phyloP scores from a whole-genome alignment of 257 asterid species.

The Petunia secreta region DNA sequence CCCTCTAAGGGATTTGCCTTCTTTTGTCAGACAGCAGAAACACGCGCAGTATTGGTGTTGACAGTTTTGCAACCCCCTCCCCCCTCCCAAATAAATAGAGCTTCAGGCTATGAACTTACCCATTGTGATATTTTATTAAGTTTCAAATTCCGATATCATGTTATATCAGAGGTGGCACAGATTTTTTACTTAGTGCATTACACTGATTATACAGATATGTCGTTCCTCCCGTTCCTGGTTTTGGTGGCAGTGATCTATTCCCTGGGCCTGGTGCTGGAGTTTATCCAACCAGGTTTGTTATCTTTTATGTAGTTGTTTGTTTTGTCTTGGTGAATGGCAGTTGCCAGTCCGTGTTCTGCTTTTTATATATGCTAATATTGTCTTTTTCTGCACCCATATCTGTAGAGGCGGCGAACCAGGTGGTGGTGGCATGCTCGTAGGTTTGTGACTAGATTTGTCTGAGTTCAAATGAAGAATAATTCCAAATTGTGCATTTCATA shows the following conservation, averaged over 20 bases:
- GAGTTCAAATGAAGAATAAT: background rate
- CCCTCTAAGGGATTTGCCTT: background rate
- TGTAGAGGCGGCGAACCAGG: constrained; percentile 61
- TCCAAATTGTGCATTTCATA: background rate
- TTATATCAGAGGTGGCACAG: background rate
- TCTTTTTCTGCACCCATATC: background rate
- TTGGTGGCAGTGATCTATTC: constrained; percentile 56
- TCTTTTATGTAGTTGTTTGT: background rate
- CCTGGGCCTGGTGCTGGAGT: constrained; percentile 81
- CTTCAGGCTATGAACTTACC: no score
- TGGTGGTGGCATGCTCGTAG: constrained; percentile 69
- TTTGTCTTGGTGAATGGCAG: constrained; percentile 7
- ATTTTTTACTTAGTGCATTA: constrained; percentile 1
- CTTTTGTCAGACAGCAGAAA: background rate
- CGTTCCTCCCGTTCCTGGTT: constrained; percentile 58
- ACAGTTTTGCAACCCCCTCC: background rate
- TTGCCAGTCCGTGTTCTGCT: background rate
- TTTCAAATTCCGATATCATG: background rate
- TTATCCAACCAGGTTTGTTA: constrained; percentile 66
- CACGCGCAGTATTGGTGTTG: background rate
- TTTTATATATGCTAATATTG: background rate
- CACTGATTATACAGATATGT: constrained; percentile 39
- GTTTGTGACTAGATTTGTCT: constrained; percentile 42
- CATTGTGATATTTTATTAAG: background rate
- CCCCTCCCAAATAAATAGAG: background rate